Percentiles rank a stretch among this genome's conserved stretches.
Conservation (phyloP, 2,329 filamentous ascomycete species). For the Colletotrichum agaves region DNA sequence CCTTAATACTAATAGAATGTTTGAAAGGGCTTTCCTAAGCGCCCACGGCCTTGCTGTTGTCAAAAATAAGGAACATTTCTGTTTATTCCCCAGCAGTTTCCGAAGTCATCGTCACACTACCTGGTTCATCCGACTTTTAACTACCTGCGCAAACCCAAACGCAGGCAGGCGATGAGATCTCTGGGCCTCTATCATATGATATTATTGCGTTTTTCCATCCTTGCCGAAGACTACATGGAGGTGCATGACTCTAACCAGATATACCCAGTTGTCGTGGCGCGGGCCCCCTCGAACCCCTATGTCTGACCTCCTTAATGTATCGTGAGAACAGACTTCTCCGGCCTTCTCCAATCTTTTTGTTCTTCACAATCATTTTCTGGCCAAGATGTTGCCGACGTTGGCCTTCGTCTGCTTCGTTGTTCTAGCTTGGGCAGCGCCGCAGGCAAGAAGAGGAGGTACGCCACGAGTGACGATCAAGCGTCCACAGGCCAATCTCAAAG, state of each 20-base stretch:
- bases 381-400: conserved; percentile 3
- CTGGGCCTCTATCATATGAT: conserved; percentile 16
- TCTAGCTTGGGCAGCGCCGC: conserved; percentile 10
- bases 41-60: background rate
- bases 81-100: conserved; percentile 9
- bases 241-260: conserved; percentile 1
- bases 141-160: conserved; percentile 1
- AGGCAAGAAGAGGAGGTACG: background rate
- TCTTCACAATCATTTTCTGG: background rate
- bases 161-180: background rate
- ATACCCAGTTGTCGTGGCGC: conserved; percentile 10
- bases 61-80: conserved; percentile 16
- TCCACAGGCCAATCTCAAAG: conserved; percentile 26
- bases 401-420: background rate
- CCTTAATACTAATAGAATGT: background rate
- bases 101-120: background rate
- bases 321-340: background rate
- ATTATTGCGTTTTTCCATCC: conserved; percentile 5
- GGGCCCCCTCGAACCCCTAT: background rate
- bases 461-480: conserved; percentile 27
- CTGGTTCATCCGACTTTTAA: conserved; percentile 28
- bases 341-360: background rate
- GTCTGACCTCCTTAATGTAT: background rate
- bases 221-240: background rate
- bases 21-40: background rate